Evolutionary conservation across 148 eudicot genomes (phyloP).

Genomic region (Fagopyrum homotropicum): DNA sequence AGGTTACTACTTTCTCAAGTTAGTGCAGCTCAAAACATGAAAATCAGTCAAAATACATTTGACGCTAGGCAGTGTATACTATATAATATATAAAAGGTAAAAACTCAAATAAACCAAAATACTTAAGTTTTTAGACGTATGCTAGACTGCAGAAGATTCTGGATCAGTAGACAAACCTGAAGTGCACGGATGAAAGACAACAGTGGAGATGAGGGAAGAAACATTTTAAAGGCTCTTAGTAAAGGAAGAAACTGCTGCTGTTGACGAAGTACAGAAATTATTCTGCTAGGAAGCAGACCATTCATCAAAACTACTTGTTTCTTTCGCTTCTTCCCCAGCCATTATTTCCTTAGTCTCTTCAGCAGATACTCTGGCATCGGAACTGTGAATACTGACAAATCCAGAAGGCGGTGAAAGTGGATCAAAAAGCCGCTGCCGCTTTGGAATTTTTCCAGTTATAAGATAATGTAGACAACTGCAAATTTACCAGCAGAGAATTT

Average conservation of each 20-base stretch:
- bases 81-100: neutral
- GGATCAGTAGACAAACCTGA: constrained; percentile 53
- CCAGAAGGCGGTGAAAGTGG: constrained; percentile 30
- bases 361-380: constrained; percentile 25
- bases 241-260: constrained; percentile 78
- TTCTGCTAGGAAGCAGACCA: constrained; percentile 59
- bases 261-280: constrained; percentile 88
- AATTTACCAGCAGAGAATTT: constrained; percentile 52
- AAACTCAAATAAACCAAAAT: neutral
- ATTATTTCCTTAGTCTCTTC: constrained; percentile 38
- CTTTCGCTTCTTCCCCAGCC: constrained; percentile 26
- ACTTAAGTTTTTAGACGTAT: neutral
- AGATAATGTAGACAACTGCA: constrained; percentile 41
- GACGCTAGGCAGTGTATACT: too few species aligned
- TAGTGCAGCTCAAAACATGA: too few species aligned
- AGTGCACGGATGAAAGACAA: constrained; percentile 94
- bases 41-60: too few species aligned
- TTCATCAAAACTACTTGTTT: constrained; percentile 45
- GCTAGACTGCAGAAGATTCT: neutral
- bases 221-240: constrained; percentile 92
- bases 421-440: constrained; percentile 69
- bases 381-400: constrained; percentile 23
- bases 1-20: neutral
- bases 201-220: constrained; percentile 90
- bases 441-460: constrained; percentile 71